phyloP scores from a whole-genome alignment of 106 monocot genomes.

The Triglochin maritima region DNA sequence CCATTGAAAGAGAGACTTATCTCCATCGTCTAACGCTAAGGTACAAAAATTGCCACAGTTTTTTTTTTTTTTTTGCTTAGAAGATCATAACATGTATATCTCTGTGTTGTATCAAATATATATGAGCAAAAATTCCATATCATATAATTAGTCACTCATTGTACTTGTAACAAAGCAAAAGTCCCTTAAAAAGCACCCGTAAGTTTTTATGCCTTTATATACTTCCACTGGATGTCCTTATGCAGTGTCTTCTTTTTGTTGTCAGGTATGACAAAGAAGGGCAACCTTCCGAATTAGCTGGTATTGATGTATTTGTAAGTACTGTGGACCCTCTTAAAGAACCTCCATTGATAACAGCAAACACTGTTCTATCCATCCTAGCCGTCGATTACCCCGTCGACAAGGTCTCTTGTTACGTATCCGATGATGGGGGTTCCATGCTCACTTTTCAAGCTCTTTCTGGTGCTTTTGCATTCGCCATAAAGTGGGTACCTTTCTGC shows the following conservation, averaged over 20 bases:
- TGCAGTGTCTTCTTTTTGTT: too few species aligned
- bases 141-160: too few species aligned
- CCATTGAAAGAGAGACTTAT: conserved; percentile 75
- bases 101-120: too few species aligned
- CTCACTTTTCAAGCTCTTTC: conserved; percentile 81
- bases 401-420: conserved; percentile 72
- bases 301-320: conserved; percentile 71
- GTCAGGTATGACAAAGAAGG: conserved; percentile 75
- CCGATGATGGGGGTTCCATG: conserved; percentile 72
- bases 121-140: too few species aligned
- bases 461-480: conserved; percentile 57
- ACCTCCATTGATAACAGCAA: conserved; percentile 76
- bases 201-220: too few species aligned
- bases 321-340: conserved; percentile 85
- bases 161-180: too few species aligned
- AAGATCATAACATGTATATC: too few species aligned
- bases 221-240: too few species aligned
- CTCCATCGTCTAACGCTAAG: conserved; percentile 69
- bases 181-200: too few species aligned
- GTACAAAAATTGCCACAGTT: conserved; percentile 12
- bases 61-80: too few species aligned
- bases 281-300: conserved; percentile 49
- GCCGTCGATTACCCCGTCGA: conserved; percentile 75
- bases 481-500: conserved; percentile 4
- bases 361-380: conserved; percentile 76